Percentiles rank a stretch among this genome's conserved stretches.
Conservation (phyloP, 2,329 filamentous ascomycete species). For the Epichloe coenophiala region DNA sequence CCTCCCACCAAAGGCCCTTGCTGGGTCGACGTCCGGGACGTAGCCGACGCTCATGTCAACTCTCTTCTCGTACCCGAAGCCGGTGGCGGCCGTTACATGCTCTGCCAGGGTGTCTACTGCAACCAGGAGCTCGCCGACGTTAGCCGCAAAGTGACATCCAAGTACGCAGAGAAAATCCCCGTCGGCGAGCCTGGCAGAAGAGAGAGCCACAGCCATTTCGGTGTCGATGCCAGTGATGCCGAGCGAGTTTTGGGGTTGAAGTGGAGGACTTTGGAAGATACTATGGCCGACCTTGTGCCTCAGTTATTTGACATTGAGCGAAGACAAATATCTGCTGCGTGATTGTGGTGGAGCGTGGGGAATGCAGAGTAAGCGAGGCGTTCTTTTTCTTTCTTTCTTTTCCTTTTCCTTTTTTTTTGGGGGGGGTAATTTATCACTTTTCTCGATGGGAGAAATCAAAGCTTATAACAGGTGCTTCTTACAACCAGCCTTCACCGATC, state of each 20-base stretch:
- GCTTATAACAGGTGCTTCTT: no score
- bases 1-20: constrained; percentile 21
- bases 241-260: constrained; percentile 36
- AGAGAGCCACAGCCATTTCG: constrained; percentile 24
- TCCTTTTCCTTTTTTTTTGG: neutral
- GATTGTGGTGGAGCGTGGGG: neutral
- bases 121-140: constrained; percentile 26
- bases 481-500: no score
- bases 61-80: constrained; percentile 43
- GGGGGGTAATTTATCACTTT: no score
- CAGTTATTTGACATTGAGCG: constrained; percentile 15
- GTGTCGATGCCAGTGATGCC: constrained; percentile 35
- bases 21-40: constrained; percentile 44
- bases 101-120: constrained; percentile 25
- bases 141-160: constrained; percentile 14
- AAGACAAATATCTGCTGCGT: neutral
- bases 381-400: no score
- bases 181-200: constrained; percentile 18
- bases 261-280: constrained; percentile 35
- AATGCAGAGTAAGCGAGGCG: neutral
- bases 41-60: constrained; percentile 49
- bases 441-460: no score
- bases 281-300: constrained; percentile 34
- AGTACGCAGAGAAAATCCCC: constrained; percentile 18
- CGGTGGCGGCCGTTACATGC: constrained; percentile 49